Base-by-base conservation (phyloP, 257 asterid genomes). In the Lantana camara region DNA sequence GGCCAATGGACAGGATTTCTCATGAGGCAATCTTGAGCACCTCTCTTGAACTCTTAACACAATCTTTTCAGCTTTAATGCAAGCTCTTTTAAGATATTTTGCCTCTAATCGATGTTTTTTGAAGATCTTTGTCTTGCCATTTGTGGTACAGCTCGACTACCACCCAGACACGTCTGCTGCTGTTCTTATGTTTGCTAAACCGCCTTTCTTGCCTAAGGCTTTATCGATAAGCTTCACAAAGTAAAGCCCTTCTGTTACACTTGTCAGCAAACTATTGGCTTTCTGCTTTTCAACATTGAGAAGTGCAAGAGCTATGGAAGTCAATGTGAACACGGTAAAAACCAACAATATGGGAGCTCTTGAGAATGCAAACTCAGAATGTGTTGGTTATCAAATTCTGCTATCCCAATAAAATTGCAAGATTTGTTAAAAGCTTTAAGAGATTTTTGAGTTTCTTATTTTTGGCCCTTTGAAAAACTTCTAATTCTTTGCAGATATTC, bases 251-350 rank as follows among this genome's bases (percentile, higher is more conserved):
- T 79, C 81, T 0, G 57, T 47, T 7, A 81, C 81, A 17, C 81
- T 53, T 15, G 57, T 40, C 27, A 70, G 41, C 14, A 80, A 46
- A 30, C 22, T 0, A 2, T 34, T 24, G 0, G 73, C 45, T 17
- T 60, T 72, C 9, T 8, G 24, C 52, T 40, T 64, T 5, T 63
- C 74, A 10, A 77, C 23, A 2, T 77, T 77, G 2, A 81, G 83
- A 34, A 81, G 66, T 16, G 86, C 83, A 12, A 75, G 67, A 1
- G 81, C 81, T 4, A 81, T 72, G 73, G 77, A 68, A 10, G 86
- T 70, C 35, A 81, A 59, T 6, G 86, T 81, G 68, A 69, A 83
- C 40, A 77, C 52, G 77, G 75, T 11, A 81, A 48, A 66, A 75
- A 57, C 83, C 86, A 77, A 54, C 83, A 74, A 32, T 75, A 59